Percentiles rank a stretch among this genome's conserved stretches.
phyloP scores from a whole-genome alignment of 306 rosid genomes.

The Rosa chinensis region DNA sequence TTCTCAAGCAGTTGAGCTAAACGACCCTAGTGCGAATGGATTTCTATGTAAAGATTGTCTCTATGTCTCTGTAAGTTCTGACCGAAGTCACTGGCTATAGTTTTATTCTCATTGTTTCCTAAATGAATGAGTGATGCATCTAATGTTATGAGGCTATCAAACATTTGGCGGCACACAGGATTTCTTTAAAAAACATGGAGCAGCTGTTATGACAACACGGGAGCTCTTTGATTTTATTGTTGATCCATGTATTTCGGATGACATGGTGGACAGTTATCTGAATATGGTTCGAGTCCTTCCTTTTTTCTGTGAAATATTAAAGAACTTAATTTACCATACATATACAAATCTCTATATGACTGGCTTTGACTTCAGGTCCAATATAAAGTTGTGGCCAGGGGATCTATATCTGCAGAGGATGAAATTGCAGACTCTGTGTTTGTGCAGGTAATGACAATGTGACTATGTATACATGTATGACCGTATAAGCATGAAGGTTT shows the following conservation, averaged over 20 bases:
- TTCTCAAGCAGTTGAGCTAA: conserved; percentile 89
- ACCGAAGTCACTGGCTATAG: too few relatives aligned
- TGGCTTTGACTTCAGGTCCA: conserved; percentile 46
- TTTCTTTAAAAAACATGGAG: conserved; percentile 75
- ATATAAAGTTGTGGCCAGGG: conserved; percentile 48
- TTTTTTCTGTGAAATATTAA: conserved; percentile 6
- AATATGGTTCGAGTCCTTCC: conserved; percentile 57
- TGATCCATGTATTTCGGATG: conserved; percentile 72
- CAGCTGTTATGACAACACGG: conserved; percentile 76
- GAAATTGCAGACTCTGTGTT: too few relatives aligned
- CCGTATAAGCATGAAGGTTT: too few relatives aligned
- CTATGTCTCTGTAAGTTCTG: conserved; percentile 65
- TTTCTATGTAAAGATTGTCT: conserved; percentile 73
- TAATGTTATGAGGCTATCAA: not conserved
- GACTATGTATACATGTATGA: too few relatives aligned
- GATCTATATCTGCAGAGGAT: too few relatives aligned
- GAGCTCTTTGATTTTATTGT: conserved; percentile 86
- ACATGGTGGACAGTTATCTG: conserved; percentile 67
- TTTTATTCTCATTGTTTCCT: too few relatives aligned
- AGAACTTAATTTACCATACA: too few relatives aligned
- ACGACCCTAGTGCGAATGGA: conserved; percentile 77
- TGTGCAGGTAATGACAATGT: too few relatives aligned
- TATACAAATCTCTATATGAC: not conserved
- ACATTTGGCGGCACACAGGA: conserved; percentile 46
- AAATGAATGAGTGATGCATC: not conserved